phyloP scores from a whole-genome alignment of 306 rosid genomes.

The Carpinus viminea region DNA sequence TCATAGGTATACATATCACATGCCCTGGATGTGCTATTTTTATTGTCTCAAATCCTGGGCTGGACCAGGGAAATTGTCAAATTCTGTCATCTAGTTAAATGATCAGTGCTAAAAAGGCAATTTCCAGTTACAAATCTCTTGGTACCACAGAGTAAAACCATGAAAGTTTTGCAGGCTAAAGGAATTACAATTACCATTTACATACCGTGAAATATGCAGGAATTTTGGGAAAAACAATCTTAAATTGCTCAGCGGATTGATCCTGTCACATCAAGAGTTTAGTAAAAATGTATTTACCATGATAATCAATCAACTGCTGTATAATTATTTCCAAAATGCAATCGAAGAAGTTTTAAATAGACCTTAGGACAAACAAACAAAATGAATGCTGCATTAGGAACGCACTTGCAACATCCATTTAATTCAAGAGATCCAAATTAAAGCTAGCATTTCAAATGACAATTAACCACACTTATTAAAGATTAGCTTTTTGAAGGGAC shows the following conservation, averaged over 20 bases:
- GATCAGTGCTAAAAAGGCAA: background rate
- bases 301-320: background rate
- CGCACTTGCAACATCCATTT: background rate
- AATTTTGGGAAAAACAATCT: constrained; percentile 64
- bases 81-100: background rate
- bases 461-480: background rate
- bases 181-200: background rate
- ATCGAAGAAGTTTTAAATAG: background rate
- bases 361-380: background rate
- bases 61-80: background rate
- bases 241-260: constrained; percentile 62
- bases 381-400: background rate
- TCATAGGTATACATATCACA: background rate
- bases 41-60: background rate
- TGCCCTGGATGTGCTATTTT: background rate
- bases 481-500: background rate
- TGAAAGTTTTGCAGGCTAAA: constrained; percentile 12
- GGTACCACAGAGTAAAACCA: background rate
- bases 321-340: background rate
- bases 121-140: background rate
- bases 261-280: constrained; percentile 45
- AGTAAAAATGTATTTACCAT: constrained; percentile 1
- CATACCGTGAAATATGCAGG: constrained; percentile 82
- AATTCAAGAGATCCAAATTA: background rate
- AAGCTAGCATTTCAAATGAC: background rate